Base-by-base conservation (phyloP, 129 eudicot species). In the Heracleum sosnowskyi region DNA sequence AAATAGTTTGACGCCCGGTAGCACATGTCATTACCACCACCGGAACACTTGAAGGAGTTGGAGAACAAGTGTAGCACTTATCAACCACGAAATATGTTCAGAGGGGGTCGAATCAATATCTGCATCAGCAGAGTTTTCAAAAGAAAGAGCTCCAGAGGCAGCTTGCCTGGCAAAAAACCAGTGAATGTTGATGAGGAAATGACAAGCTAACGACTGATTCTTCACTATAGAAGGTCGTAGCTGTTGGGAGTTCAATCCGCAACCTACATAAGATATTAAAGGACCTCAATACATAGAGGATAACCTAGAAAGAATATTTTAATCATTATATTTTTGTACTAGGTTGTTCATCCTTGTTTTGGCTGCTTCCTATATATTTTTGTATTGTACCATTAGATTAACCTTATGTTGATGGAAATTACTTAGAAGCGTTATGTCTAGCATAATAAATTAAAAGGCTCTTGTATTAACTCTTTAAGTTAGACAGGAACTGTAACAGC, bases 181-280 rank as follows among this genome's bases (percentile, higher is more conserved):
- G 53, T 76, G 78, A 83, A 83, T 79, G 78, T 75, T 80, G 93
- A 86, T 63, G 79, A 77, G 76, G 90, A 86, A 69, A 89, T 86
- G 85, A 78, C 79, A 1, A 36, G 79, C 82, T 79, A 81, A 75
- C 29, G 20, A 35, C 44, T 71, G 29, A 40, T n/a, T 40, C 33
- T 15, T 69, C 46, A 34, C 10, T 15, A 36, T 36, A 5, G 40
- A 36, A 36, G 74, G n/a, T 20, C 0, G 29, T 15, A 36, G 41
- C 45, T 36, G 13, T 69, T 36, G 7, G 74, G 15, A 17, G 41
- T 17, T 68, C 22, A 15, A 68, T 41, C 11, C 1, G 39, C 73
- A 68, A 20, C 84, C 12, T 80, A 39, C 69, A 60, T 82, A 39
- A 76, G 31, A 86, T 84, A 69, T 85, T 88, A 11, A 42, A 69